These are phyloP conservation scores for Cardamine occulta DNA, from an alignment of 345 rosid genomes.

Conservation along the genomic window DNA sequence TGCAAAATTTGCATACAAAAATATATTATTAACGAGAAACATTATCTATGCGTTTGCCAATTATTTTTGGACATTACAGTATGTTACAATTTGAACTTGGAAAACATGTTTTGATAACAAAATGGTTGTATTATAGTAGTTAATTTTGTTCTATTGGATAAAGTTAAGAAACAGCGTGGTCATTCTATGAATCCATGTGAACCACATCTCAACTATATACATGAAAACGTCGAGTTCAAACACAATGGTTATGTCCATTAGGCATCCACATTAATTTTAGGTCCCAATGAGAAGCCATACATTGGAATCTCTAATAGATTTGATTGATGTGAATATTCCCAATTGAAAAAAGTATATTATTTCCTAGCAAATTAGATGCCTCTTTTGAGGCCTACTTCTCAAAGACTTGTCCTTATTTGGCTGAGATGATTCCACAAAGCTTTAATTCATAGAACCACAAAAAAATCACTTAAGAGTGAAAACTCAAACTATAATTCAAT, in stretches of 20 bases:
- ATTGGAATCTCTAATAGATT: slow-evolving; percentile 1
- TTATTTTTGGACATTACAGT: neutral
- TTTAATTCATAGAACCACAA: slow-evolving; percentile 2
- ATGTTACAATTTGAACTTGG: neutral
- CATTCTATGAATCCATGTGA: neutral
- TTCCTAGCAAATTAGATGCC: slow-evolving; percentile 19
- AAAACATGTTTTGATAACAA: neutral
- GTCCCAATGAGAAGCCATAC: neutral
- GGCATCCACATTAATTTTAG: neutral
- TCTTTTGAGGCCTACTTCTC: slow-evolving; percentile 10
- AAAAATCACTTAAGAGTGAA: slow-evolving; percentile 20
- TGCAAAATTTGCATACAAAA: neutral
- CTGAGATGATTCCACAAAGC: slow-evolving; percentile 1
- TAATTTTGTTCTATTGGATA: neutral
- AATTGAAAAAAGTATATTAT: neutral
- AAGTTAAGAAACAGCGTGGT: neutral
- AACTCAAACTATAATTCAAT: neutral
- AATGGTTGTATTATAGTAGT: neutral
- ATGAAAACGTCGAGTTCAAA: neutral
- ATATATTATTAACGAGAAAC: neutral
- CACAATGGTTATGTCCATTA: neutral
- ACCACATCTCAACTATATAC: neutral
- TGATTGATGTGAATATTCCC: neutral
- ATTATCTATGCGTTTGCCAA: neutral
- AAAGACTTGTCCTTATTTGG: neutral